Evolutionary conservation across 2,329 filamentous ascomycete species (phyloP).

Genomic region (Ophiocordyceps polyrhachis-furcata): DNA sequence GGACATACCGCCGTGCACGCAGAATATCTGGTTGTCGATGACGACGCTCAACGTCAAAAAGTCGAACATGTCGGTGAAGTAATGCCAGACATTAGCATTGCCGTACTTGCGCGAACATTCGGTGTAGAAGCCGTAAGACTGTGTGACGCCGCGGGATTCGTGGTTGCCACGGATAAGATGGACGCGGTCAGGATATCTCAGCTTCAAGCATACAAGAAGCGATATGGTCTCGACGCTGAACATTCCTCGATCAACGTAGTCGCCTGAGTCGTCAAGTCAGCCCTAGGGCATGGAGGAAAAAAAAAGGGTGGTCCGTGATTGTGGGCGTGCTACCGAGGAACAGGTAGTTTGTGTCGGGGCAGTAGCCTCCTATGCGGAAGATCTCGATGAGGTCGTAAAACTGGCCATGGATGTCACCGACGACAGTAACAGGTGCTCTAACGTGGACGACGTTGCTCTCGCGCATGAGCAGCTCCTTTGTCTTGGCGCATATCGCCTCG

Average conservation of each 20-base stretch:
- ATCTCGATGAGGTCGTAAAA: slow-evolving; percentile 99
- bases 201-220: slow-evolving; percentile 87
- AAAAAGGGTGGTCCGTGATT: background rate
- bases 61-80: slow-evolving; percentile 99
- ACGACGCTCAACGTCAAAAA: slow-evolving; percentile 92
- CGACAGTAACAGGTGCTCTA: slow-evolving; percentile 83
- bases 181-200: slow-evolving; percentile 89
- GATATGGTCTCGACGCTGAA: slow-evolving; percentile 99
- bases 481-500: slow-evolving; percentile 97
- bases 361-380: slow-evolving; percentile 94
- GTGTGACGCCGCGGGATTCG: slow-evolving; percentile 90
- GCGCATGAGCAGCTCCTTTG: slow-evolving; percentile 96
- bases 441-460: slow-evolving; percentile 99
- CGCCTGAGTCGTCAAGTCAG: slow-evolving; percentile 33
- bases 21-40: slow-evolving; percentile 98
- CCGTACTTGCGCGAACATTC: slow-evolving; percentile 97
- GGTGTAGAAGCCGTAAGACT: slow-evolving; percentile 98
- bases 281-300: background rate
- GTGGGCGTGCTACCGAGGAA: slow-evolving; percentile 54
- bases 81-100: slow-evolving; percentile 97
- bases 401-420: slow-evolving; percentile 96
- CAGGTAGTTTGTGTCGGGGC: slow-evolving; percentile 94
- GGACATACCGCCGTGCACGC: slow-evolving; percentile 66
- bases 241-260: slow-evolving; percentile 95
- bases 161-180: slow-evolving; percentile 96